Base-by-base conservation (phyloP, 352 stramenopile species). In the Globisporangium cystogenes region DNA sequence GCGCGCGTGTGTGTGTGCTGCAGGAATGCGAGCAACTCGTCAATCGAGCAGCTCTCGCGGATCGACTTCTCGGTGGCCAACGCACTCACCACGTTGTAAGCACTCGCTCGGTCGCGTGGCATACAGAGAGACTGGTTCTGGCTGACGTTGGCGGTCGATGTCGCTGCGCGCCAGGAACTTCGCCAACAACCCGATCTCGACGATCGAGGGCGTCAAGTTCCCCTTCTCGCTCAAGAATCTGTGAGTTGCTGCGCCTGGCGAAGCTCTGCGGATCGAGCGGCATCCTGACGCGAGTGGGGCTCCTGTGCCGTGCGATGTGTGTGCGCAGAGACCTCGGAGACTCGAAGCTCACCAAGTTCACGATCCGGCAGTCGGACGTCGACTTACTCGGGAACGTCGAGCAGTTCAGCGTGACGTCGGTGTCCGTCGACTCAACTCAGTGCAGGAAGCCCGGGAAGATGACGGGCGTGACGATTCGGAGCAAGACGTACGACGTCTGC, bases 141-240 rank as follows among this genome's bases (percentile, higher is more conserved):
- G 33, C 33, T 39, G 24, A 39, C n/a, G 7, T 15, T 44, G 23
- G 21, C 35, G 5, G 4, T 49, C 33, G n/a, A n/a, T 20, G 27
- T 37, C 24, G 20, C 5, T 23, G 6, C 10, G 35, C 21, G 6
- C 8, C 48, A 61, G 55, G 48, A 27, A 52, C 35, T 61, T 61
- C 4, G 11, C 39, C 18, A 21, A 36, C 48, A 61, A 61, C 41
- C 26, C 21, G 23, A 61, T 61, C 27, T 23, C 48, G 31, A 48
- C 31, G 7, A 61, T 61, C 15, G 48, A 61, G 46, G 55, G 55
- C 11, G 48, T 61, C 55, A 61, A 52, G 33, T 56, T 56, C 31
- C 40, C 55, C 1, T 21, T 21, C 6, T 40, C 7, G 18, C 55
- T 61, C 31, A 37, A 49, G 5, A 6, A 56, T 14, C 20, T 61